phyloP scores from a whole-genome alignment of 2,329 filamentous ascomycete species.

The Pezicula radicicola region DNA sequence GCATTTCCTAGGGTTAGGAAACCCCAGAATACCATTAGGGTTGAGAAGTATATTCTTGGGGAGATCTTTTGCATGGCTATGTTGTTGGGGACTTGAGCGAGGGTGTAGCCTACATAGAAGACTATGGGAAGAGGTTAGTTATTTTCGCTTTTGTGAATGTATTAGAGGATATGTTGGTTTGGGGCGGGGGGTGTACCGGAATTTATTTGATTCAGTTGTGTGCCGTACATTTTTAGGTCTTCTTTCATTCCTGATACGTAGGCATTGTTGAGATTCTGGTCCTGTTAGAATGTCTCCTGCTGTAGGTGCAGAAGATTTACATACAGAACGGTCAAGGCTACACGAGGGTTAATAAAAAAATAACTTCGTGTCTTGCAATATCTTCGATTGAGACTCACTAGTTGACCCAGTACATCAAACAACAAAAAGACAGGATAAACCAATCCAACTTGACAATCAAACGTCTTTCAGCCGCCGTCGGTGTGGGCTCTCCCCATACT shows the following conservation, averaged over 20 bases:
- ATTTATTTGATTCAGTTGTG: conserved; percentile 48
- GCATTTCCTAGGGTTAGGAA: conserved; percentile 3
- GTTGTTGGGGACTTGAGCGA: neutral
- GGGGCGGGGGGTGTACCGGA: conserved; percentile 49
- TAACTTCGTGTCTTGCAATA: no score
- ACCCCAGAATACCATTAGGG: conserved; percentile 1
- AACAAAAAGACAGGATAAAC: neutral
- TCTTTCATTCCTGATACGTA: conserved; percentile 28
- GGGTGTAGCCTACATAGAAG: no score
- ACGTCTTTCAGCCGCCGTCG: neutral
- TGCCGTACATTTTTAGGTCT: conserved; percentile 43
- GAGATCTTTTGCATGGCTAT: neutral
- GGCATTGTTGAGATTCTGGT: conserved; percentile 6
- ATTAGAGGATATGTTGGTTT: conserved; percentile 30
- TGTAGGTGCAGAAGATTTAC: no score
- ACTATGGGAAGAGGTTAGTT: conserved; percentile 30
- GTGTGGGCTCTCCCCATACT: neutral
- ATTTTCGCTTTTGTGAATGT: neutral
- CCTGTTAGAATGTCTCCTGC: no score
- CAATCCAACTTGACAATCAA: neutral
- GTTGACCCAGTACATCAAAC: neutral
- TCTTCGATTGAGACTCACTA: neutral
- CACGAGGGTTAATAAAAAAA: no score
- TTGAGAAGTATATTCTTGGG: conserved; percentile 15
- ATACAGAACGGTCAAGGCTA: neutral